A percentile compares a stretch with the other conserved stretches of the same genome.
Evolutionary conservation across 1,284 basidiomycete genomes (phyloP).

Genomic region (Cutaneotrichosporon spelunceum): DNA sequence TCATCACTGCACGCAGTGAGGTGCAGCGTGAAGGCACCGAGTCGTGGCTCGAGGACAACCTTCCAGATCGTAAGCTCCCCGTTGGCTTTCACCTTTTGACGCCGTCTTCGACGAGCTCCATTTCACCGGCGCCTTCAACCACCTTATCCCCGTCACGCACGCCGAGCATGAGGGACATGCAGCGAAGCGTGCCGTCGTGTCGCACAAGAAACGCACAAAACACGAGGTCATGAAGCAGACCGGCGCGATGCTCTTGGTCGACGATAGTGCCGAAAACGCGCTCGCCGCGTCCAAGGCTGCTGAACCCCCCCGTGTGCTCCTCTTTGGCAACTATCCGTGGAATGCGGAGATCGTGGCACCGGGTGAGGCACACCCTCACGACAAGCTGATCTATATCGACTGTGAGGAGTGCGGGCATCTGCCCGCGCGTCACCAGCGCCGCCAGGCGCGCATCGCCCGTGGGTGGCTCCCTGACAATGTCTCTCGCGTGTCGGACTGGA

Average conservation of each 20-base stretch:
- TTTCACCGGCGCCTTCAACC: slow-evolving; percentile 68
- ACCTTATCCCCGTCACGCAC: slow-evolving; percentile 38
- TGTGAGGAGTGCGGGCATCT: slow-evolving; percentile 50
- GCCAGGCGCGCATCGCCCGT: slow-evolving; percentile 31
- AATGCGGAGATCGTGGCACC: slow-evolving; percentile 57
- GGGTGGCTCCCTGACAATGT: slow-evolving; percentile 48
- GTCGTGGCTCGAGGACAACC: slow-evolving; percentile 64
- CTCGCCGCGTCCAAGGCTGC: slow-evolving; percentile 56
- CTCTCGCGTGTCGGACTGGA: slow-evolving; percentile 44
- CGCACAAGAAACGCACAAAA: slow-evolving; percentile 63
- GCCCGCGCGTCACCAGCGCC: slow-evolving; percentile 40
- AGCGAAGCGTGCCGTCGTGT: slow-evolving; percentile 54
- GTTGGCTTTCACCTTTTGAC: not conserved
- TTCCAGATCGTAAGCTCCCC: slow-evolving; percentile 57
- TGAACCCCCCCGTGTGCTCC: slow-evolving; percentile 58
- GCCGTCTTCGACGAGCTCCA: slow-evolving; percentile 65
- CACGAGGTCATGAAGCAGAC: slow-evolving; percentile 63
- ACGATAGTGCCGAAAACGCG: slow-evolving; percentile 76
- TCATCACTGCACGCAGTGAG: slow-evolving; percentile 69
- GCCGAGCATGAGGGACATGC: slow-evolving; percentile 54
- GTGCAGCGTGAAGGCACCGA: slow-evolving; percentile 62
- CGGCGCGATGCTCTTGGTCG: slow-evolving; percentile 64
- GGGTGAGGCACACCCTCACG: slow-evolving; percentile 31
- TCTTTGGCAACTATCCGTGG: slow-evolving; percentile 77
- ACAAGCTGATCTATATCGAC: slow-evolving; percentile 62